Base-by-base conservation (phyloP, 345 rosid genomes). In the Euphorbia pulcherrima region DNA sequence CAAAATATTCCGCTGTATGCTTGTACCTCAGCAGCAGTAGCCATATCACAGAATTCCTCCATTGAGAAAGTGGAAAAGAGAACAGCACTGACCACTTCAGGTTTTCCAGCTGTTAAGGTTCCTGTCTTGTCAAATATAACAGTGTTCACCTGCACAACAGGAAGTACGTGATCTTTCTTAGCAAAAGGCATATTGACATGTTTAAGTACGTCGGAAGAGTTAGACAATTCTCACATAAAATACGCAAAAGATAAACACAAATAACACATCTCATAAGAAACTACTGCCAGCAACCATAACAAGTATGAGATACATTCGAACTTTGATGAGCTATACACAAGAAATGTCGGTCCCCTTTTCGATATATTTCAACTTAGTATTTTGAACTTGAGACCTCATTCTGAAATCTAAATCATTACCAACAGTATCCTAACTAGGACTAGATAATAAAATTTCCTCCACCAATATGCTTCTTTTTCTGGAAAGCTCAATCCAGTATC, bases 81-180 rank as follows among this genome's bases (percentile, higher is more conserved):
- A 65, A 78, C 79, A 5, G 80, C 83, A 72, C 83, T 83, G 46
- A 86, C 94, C 46, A 86, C 87, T 17, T 64, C 69, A 35, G 94
- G 94, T 74, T 82, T 88, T 74, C 94, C 94, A 55, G 75, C 21
- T 3, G 94, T 88, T 76, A 88, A 72, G 20, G 94, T 86, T 47
- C 94, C 94, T 0, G 90, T 88, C 83, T 88, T 88, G 75, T 88
- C 90, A 71, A 88, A 88, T 65, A 88, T 79, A 64, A 88, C 82
- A 14, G 79, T 70, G 68, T 74, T 88, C 62, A 88, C 86, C 94
- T 88, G 77, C 27, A 75, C 44, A 27, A 68, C 30, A 41, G 47
- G 40, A 55, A 57, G 69, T 64, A 71, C 58, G 48, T 8, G 26
- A 10, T 0, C 13, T 21, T 23, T 40, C 21, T 23, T 27, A 58